Base-by-base conservation (phyloP, 2,329 filamentous ascomycete genomes). In the Hypoxylon sp. region DNA sequence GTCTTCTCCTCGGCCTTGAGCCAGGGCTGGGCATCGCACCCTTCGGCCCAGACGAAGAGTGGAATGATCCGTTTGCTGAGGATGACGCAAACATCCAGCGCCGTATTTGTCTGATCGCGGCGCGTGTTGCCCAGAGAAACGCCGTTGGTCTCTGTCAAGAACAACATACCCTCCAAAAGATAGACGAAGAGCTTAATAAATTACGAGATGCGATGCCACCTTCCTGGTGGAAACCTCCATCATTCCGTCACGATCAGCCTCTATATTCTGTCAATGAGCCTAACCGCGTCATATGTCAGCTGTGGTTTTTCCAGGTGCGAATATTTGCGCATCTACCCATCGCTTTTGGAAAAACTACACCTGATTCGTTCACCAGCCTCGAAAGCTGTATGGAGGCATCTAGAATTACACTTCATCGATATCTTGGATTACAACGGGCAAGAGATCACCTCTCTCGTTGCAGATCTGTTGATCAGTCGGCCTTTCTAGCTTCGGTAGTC, bases 311-410 rank as follows among this genome's bases (percentile, higher is more conserved):
- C 10, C 59, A 61, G 28, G 32, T 41, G 5, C 59, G 50, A 49
- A 49, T 55, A 38, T 61, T 48, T 28, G 43, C 59, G 6, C 59
- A 61, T 17, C 25, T 61, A 9, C 59, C 59, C 2, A 38, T 61
- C n/a, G 59, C 59, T 17, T 61, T 55, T 32, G 50, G 59, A 13
- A 55, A 55, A 38, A 23, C 7, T 21, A 55, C 2, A 10, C 32
- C n/a, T n/a, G 41, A 30, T n/a, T 46, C 49, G n/a, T 30, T 55
- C 3, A 36, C 55, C 13, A 61, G 59, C 50, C 59, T 61, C 6
- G 50, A 61, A 21, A 61, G 21, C 17, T 61, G 59, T 55, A 41
- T 61, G 52, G 59, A 61, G 21, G 59, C 59, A n/a, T 61, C 50
- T 2, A 61, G 50, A 13, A 55, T 61, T 41, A 49, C 59, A 32